These are phyloP conservation scores for Rachicladosporium sp. DNA, from an alignment of 2,329 filamentous ascomycete species.

Conservation along the genomic window DNA sequence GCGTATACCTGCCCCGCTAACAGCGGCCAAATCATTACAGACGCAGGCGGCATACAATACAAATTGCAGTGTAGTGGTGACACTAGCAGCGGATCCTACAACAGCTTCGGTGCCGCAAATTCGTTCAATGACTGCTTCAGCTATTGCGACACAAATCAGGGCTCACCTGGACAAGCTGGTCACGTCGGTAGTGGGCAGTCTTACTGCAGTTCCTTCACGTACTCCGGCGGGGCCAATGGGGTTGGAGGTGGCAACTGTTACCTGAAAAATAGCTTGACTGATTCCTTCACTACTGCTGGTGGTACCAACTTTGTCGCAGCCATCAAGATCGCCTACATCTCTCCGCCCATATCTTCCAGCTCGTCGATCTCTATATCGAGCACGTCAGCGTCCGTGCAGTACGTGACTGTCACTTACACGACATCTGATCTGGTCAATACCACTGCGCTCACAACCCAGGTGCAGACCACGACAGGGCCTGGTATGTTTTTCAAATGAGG, in stretches of 20 bases:
- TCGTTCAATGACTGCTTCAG: neutral
- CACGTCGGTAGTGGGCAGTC: no score
- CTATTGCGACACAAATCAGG: neutral
- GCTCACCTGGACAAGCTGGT: no score
- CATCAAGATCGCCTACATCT: no score
- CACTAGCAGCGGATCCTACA: neutral
- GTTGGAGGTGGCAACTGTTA: no score
- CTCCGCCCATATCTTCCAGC: neutral
- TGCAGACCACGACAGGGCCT: conserved; percentile 2
- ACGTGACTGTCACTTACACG: conserved; percentile 1
- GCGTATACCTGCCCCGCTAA: conserved; percentile 4
- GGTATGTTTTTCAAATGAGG: neutral
- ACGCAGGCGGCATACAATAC: conserved; percentile 4
- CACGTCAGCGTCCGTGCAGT: conserved; percentile 1
- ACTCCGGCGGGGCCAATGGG: no score
- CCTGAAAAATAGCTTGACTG: no score
- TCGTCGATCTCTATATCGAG: neutral
- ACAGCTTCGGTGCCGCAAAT: neutral
- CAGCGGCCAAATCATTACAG: conserved; percentile 4
- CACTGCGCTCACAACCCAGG: neutral
- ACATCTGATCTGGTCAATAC: conserved; percentile 1
- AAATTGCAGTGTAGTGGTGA: conserved; percentile 4
- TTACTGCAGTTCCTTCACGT: no score
- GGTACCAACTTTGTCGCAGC: no score
- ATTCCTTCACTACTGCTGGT: no score